A percentile compares a stretch with the other conserved stretches of the same genome.
These are phyloP conservation scores for Cryomyces minteri DNA, from an alignment of 495 filamentous ascomycete genomes.

Conservation along the genomic window DNA sequence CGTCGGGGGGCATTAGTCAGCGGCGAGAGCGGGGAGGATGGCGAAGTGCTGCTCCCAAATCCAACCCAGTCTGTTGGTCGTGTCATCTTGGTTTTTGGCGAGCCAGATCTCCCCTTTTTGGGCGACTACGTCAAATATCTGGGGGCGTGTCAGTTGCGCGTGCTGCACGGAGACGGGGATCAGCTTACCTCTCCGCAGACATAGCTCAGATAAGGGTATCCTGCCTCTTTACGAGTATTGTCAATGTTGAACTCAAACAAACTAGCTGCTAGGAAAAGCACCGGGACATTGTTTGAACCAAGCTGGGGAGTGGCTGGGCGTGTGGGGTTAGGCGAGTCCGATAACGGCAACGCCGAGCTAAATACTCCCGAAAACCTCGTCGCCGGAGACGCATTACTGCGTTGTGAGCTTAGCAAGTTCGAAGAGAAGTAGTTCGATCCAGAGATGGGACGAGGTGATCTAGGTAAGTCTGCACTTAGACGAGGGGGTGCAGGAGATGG, in stretches of 20 bases:
- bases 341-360: slow-evolving; percentile 18
- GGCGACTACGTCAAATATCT: slow-evolving; percentile 45
- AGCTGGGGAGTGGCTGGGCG: not conserved
- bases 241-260: slow-evolving; percentile 95
- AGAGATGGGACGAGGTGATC: not conserved
- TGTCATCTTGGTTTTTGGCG: slow-evolving; percentile 89
- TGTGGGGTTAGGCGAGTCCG: slow-evolving; percentile 4
- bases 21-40: too few relatives aligned
- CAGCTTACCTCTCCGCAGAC: slow-evolving; percentile 64
- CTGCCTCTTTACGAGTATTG: slow-evolving; percentile 75
- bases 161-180: not conserved
- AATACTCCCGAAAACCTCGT: slow-evolving; percentile 15
- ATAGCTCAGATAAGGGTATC: slow-evolving; percentile 92
- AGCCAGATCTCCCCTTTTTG: slow-evolving; percentile 98
- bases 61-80: slow-evolving; percentile 65
- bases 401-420: too few relatives aligned
- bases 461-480: slow-evolving; percentile 3
- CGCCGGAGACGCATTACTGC: not conserved
- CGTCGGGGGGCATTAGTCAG: too few relatives aligned
- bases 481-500: slow-evolving; percentile 1
- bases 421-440: not conserved
- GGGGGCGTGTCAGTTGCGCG: slow-evolving; percentile 6
- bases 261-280: slow-evolving; percentile 80
- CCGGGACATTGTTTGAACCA: slow-evolving; percentile 18
- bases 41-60: slow-evolving; percentile 94